Conservation (phyloP, 2,329 filamentous ascomycete genomes). For the Diaporthe citrichinensis region DNA sequence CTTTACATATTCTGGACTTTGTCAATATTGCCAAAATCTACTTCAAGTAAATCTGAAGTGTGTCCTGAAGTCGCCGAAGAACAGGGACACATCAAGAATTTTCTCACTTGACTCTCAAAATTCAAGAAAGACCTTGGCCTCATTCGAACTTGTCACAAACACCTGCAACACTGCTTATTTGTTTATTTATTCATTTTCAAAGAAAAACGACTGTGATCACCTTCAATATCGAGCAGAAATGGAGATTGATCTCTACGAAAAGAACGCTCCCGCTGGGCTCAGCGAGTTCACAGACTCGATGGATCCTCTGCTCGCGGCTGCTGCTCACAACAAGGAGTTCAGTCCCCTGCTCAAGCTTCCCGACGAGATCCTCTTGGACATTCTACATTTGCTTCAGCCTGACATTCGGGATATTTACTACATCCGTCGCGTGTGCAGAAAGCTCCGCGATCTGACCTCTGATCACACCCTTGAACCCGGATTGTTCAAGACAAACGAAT, state of each 20-base stretch:
- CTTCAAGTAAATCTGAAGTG: no score
- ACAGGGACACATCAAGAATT: no score
- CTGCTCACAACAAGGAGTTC: background rate
- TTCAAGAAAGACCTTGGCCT: background rate
- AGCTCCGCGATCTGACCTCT: background rate
- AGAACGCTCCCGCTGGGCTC: background rate
- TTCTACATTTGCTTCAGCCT: background rate
- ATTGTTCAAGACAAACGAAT: background rate
- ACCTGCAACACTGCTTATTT: background rate
- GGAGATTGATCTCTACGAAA: background rate
- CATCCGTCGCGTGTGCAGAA: background rate
- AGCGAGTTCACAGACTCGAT: background rate
- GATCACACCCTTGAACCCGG: background rate
- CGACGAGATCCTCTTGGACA: background rate
- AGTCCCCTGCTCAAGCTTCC: slow-evolving; percentile 1
- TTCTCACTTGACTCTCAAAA: no score
- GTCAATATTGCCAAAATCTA: no score
- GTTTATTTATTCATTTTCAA: no score
- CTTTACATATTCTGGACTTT: no score
- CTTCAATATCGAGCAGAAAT: background rate
- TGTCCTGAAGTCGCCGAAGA: no score
- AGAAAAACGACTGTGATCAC: background rate
- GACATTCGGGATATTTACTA: background rate
- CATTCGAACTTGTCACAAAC: background rate
- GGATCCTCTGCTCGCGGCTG: background rate